Evolutionary conservation across 345 rosid genomes (phyloP).

Genomic region (Hibiscus syriacus): DNA sequence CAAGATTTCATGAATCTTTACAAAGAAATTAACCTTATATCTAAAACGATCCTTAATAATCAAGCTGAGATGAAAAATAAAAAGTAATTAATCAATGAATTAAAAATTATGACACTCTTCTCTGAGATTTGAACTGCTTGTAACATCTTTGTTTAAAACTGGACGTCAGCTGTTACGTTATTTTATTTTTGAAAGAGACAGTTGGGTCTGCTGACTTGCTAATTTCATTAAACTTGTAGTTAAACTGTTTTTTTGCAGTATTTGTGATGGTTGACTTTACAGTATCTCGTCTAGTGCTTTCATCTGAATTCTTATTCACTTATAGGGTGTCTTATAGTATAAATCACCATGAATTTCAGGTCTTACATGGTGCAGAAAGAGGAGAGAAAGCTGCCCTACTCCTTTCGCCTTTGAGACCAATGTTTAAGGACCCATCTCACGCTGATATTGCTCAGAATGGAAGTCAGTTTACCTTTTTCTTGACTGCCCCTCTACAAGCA

Average conservation of each 20-base stretch:
- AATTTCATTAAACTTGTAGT: not conserved
- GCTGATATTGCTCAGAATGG: conserved; percentile 38
- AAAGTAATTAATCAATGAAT: not conserved
- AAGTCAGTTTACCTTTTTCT: conserved; percentile 92
- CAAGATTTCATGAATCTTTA: not conserved
- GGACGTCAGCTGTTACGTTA: not conserved
- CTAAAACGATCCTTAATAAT: not conserved
- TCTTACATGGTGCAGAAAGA: conserved; percentile 78
- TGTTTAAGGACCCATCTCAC: conserved; percentile 35
- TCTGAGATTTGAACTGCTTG: not conserved
- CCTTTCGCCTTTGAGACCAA: conserved; percentile 77
- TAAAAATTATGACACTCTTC: not conserved
- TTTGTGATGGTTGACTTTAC: not conserved
- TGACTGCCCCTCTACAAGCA: conserved; percentile 84
- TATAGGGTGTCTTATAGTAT: conserved; percentile 10
- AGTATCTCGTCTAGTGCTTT: not conserved
- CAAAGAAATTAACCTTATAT: not conserved
- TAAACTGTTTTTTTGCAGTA: not conserved
- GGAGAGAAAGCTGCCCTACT: conserved; percentile 85
- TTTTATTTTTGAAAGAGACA: not conserved
- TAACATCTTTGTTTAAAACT: not conserved
- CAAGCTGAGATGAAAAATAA: not conserved
- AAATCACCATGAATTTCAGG: conserved; percentile 38
- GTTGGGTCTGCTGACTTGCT: not conserved
- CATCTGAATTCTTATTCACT: not conserved